Evolutionary conservation across 129 eudicot genomes (phyloP), one percentile per base, ranked within the genome.

Genomic region (Lactuca sativa): DNA sequence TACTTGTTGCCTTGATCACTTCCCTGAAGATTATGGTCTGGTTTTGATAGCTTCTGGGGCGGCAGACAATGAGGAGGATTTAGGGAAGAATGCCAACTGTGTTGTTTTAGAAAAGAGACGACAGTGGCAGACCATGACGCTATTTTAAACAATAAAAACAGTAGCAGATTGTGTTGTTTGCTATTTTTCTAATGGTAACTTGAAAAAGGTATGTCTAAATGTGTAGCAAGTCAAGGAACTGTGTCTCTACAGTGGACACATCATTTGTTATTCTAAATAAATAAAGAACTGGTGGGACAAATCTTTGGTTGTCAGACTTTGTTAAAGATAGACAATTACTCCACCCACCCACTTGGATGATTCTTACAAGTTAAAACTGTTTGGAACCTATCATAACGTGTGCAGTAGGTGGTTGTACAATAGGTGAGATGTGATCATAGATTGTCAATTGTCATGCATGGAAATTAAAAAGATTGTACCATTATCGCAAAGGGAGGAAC

Each of bases 41-140:
- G 68, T 59, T 82, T 81, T 75, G 80, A 78, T 76, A 71, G 78
- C 59, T 64, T 72, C 54, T 59, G 63, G 77, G 74, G 81, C 15
- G 73, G 83, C 71, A 83, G 90, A 85, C 92, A 86, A 38, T 67
- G 81, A 73, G 63, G 86, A 82, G 88, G 78, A 78, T 33, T 80
- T 83, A 88, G 70, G 57, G 89, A 81, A 70, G 82, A 76, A 56
- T 78, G 92, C 77, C 95, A 85, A 88, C 85, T 75, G 69, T 85
- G 61, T 72, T 84, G 90, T 86, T 80, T 65, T 57, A 73, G 84
- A 67, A 88, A 86, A 84, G 92, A 75, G 71, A 86, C 59, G 81
- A 79, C 90, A 86, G 75, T 88, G 96, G 96, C 89, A 84, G 98
- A 92, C 98, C 79, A 66, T 66, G 56, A 67, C 36, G 10, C 14